phyloP scores from a whole-genome alignment of 768 basidiomycete species.

The Lentinula aciculospora region DNA sequence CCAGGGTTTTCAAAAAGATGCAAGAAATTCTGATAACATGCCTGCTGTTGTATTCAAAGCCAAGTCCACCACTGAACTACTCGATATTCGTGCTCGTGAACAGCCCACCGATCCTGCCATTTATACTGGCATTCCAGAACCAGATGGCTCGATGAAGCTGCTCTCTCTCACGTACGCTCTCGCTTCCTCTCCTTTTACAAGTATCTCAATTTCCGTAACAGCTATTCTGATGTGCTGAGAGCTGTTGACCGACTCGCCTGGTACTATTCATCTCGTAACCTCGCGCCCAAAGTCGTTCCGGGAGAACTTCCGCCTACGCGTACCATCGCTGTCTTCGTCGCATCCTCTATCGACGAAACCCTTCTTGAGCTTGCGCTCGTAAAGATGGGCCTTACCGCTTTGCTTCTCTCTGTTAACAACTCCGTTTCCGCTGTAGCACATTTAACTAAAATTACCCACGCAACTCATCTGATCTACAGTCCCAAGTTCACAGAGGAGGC shows the following conservation, averaged over 20 bases:
- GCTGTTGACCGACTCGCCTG: constrained; percentile 24
- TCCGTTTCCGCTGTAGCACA: constrained; percentile 38
- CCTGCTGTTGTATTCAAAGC: constrained; percentile 17
- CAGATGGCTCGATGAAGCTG: constrained; percentile 10
- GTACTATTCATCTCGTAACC: constrained; percentile 19
- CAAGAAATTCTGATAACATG: constrained; percentile 19
- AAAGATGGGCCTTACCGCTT: constrained; percentile 30
- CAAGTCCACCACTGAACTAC: constrained; percentile 17
- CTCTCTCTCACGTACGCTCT: constrained; percentile 13
- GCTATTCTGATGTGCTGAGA: constrained; percentile 14
- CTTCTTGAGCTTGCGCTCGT: constrained; percentile 36
- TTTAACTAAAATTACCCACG: constrained; percentile 29
- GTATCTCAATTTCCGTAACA: neutral
- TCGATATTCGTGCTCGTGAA: constrained; percentile 17
- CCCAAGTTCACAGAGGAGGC: constrained; percentile 28
- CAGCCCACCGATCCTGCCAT: constrained; percentile 17
- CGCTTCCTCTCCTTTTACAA: neutral
- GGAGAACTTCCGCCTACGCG: constrained; percentile 23
- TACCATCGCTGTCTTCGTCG: constrained; percentile 30
- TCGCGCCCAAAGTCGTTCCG: constrained; percentile 15
- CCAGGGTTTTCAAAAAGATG: neutral
- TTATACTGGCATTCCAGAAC: constrained; percentile 15
- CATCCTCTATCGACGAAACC: constrained; percentile 33
- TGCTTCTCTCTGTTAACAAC: constrained; percentile 40
- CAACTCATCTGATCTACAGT: constrained; percentile 34